phyloP scores from a whole-genome alignment of 805 yeast species.

The Metschnikowia bowlesiae region DNA sequence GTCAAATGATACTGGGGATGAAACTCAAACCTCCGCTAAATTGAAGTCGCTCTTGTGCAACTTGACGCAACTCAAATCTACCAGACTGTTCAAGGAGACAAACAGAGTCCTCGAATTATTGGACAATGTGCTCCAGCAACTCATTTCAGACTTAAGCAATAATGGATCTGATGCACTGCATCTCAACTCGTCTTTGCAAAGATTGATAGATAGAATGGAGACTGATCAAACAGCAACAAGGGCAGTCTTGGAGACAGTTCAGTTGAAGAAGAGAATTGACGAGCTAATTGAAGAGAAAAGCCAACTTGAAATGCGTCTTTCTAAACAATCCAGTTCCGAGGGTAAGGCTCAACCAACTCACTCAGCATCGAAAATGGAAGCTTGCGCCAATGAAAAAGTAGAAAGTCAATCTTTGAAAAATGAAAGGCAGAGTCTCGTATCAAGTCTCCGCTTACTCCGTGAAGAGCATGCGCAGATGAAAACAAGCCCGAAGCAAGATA shows the following conservation, averaged over 20 bases:
- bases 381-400: background rate
- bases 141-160: conserved; percentile 22
- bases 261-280: conserved; percentile 21
- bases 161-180: background rate
- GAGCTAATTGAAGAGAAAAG: conserved; percentile 14
- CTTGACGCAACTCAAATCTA: conserved; percentile 23
- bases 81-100: conserved; percentile 23
- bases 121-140: conserved; percentile 30
- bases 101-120: conserved; percentile 24
- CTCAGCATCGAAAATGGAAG: background rate
- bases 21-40: conserved; percentile 4
- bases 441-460: background rate
- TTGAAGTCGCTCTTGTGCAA: conserved; percentile 26
- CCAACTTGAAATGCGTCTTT: background rate
- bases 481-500: background rate
- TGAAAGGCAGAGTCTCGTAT: background rate
- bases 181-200: conserved; percentile 24
- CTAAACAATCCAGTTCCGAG: background rate
- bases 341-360: background rate
- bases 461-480: conserved; percentile 1
- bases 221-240: conserved; percentile 34
- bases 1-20: background rate
- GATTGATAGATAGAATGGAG: conserved; percentile 30
- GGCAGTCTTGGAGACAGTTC: conserved; percentile 30
- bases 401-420: background rate